Evolutionary conservation across 2,329 filamentous ascomycete species (phyloP).

Genomic region (Paramyrothecium roridum): DNA sequence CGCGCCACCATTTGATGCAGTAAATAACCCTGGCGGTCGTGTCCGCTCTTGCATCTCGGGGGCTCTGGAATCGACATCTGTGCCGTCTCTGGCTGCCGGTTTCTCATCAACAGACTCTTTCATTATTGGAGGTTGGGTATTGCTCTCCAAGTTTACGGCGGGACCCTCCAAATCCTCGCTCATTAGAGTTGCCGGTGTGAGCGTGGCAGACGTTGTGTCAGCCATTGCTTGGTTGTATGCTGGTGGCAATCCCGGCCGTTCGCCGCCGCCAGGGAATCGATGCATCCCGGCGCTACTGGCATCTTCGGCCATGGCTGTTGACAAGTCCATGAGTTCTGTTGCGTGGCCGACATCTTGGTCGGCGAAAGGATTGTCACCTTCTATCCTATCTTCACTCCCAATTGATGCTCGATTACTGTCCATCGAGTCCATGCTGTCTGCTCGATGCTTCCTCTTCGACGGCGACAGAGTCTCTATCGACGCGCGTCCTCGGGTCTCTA

Average conservation of each 20-base stretch:
- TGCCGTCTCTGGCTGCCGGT: too few species aligned
- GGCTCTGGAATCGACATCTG: slow-evolving; percentile 17
- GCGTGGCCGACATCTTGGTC: slow-evolving; percentile 17
- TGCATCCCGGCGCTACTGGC: slow-evolving; percentile 9
- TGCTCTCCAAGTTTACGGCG: slow-evolving; percentile 5
- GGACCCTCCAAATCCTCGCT: slow-evolving; percentile 13
- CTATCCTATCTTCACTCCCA: slow-evolving; percentile 34
- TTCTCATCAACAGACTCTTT: too few species aligned
- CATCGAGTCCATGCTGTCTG: slow-evolving; percentile 44
- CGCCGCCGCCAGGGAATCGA: slow-evolving; percentile 7
- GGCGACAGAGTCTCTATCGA: slow-evolving; percentile 39
- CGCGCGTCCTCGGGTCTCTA: slow-evolving; percentile 12
- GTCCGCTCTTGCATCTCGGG: slow-evolving; percentile 44
- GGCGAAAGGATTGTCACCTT: slow-evolving; percentile 25
- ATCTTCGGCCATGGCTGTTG: slow-evolving; percentile 8
- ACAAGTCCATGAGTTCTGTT: slow-evolving; percentile 22
- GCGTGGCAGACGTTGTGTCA: slow-evolving; percentile 18
- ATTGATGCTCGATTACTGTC: slow-evolving; percentile 42
- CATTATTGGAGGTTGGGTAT: not conserved
- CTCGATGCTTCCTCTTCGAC: slow-evolving; percentile 42
- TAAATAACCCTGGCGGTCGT: slow-evolving; percentile 21
- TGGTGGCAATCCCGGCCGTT: slow-evolving; percentile 6
- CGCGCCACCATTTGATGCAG: slow-evolving; percentile 12
- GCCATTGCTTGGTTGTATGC: slow-evolving; percentile 9
- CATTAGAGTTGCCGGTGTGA: slow-evolving; percentile 19